Evolutionary conservation across 345 rosid species (phyloP), one percentile per base, ranked within the genome.

Genomic region (Theobroma cacao): DNA sequence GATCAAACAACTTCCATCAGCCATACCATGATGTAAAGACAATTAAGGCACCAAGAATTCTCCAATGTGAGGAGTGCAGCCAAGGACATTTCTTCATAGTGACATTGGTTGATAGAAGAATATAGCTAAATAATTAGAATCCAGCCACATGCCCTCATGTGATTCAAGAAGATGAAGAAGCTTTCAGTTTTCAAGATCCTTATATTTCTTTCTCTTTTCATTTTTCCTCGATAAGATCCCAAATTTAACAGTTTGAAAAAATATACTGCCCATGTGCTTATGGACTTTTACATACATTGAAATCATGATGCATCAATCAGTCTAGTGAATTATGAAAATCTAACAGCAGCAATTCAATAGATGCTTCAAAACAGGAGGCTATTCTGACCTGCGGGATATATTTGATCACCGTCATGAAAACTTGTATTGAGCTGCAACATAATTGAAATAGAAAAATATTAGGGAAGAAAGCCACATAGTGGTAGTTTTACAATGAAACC

Each of bases 331-430:
- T n/a, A 45, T 3, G 10, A 43, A 30, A 55, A 24, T 30, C 38
- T 41, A 67, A 53, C 12, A 41, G 34, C 77, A 22, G 7, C 61
- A 74, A 31, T n/a, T 22, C 58, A 34, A 15, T 15, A n/a, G 28
- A 63, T 52, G 43, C 55, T 41, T 5, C 0, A 22, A 18, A 75
- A 31, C 22, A 11, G 7, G 74, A 79, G n/a, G 10, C 34, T 53
- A 55, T n/a, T 70, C 83, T 81, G 63, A 93, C 98, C 95, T 93
- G 98, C 33, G 98, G 98, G 78, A 91, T 91, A 80, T 95, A 93
- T 83, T 95, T 95, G 82, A 95, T 83, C 43, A 83, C 83, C 11
- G 98, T 92, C 98, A 95, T 95, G 58, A 79, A 76, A 55, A 95
- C 95, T 83, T 95, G 98, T 79, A 95, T 92, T 33, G 92, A 78